Conservation (phyloP, 495 filamentous ascomycete genomes). For the Aspergillus conjunctus region DNA sequence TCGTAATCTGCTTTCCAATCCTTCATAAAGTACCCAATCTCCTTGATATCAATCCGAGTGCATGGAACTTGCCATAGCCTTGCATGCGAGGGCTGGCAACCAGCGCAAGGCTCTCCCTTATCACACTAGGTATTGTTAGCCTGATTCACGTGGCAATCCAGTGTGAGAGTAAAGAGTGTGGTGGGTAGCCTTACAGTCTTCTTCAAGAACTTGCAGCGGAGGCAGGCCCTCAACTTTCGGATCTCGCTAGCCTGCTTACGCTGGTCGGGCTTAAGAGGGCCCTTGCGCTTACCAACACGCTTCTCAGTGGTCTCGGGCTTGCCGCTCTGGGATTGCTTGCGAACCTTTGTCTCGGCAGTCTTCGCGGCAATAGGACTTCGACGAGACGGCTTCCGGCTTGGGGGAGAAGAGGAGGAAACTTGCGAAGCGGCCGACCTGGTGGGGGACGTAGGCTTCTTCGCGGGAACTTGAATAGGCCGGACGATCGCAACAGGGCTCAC, state of each 20-base stretch:
- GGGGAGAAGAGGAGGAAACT: conserved; percentile 64
- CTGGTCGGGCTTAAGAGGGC: conserved; percentile 88
- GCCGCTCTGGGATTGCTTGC: conserved; percentile 68
- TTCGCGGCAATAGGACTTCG: conserved; percentile 79
- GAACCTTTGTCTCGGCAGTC: conserved; percentile 75
- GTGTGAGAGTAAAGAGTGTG: background rate
- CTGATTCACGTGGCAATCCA: background rate
- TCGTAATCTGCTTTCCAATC: conserved; percentile 96
- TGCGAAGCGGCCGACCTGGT: conserved; percentile 59
- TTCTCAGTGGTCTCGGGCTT: conserved; percentile 84
- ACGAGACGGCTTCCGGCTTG: conserved; percentile 65
- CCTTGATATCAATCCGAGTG: conserved; percentile 95
- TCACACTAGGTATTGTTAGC: conserved; percentile 60
- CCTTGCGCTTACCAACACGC: conserved; percentile 82
- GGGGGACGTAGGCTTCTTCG: conserved; percentile 67
- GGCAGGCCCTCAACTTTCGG: conserved; percentile 84
- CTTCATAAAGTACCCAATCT: conserved; percentile 96
- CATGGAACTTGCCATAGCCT: conserved; percentile 94
- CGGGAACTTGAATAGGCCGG: conserved; percentile 63
- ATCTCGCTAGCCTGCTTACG: conserved; percentile 94
- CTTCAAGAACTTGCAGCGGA: conserved; percentile 97
- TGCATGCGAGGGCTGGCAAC: conserved; percentile 90
- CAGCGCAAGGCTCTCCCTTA: conserved; percentile 89
- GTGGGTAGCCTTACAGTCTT: conserved; percentile 64
- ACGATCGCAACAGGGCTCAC: conserved; percentile 70